Percentiles rank a stretch among this genome's conserved stretches.
Conservation (phyloP, 177 flowering plant species). For the Vitis hybrid region DNA sequence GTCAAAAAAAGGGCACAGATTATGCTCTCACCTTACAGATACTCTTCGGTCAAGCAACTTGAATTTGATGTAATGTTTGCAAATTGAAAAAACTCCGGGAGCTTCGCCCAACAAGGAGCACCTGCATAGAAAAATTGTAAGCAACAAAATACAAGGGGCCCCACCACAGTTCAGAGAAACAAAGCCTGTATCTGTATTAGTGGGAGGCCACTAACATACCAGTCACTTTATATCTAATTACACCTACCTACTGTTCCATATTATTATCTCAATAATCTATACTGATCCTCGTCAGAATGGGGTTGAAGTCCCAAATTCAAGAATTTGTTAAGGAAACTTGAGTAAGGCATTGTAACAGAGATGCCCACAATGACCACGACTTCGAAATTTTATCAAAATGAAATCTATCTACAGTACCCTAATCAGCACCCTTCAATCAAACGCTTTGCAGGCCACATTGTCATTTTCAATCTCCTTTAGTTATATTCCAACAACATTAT, state of each 20-base stretch:
- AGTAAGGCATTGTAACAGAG: too few relatives aligned
- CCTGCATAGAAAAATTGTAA: background rate
- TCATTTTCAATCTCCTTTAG: background rate
- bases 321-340: too few relatives aligned
- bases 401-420: background rate
- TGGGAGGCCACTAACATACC: constrained; percentile 2
- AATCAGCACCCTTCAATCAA: background rate
- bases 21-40: background rate
- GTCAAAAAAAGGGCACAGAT: background rate
- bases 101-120: background rate
- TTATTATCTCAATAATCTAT: too few relatives aligned
- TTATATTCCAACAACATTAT: background rate
- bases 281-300: too few relatives aligned
- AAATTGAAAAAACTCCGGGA: too few relatives aligned
- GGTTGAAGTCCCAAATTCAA: too few relatives aligned
- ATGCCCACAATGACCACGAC: too few relatives aligned
- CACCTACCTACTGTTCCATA: background rate
- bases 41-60: background rate
- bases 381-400: too few relatives aligned
- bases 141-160: background rate
- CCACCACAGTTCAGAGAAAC: background rate
- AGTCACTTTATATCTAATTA: background rate
- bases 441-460: background rate
- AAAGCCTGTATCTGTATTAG: background rate
- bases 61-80: background rate